phyloP scores from a whole-genome alignment of 306 rosid genomes.

The Alnus rubra region DNA sequence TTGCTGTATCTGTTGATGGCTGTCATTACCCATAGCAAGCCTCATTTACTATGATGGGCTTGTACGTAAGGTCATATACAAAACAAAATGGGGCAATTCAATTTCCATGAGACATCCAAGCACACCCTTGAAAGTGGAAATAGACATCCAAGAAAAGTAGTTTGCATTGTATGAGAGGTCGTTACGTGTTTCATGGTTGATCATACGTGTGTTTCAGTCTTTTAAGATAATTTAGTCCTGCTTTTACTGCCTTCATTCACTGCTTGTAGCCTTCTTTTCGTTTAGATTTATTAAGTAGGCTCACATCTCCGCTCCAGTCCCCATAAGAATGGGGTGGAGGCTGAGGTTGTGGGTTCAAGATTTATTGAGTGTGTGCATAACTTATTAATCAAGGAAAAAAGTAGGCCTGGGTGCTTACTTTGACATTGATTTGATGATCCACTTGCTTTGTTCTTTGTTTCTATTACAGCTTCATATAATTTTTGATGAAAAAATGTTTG shows the following conservation, averaged over 20 bases:
- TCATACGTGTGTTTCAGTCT: not conserved
- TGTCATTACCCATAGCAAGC: not conserved
- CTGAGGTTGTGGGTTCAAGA: conserved; percentile 1
- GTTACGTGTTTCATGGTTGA: not conserved
- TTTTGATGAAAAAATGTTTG: not conserved
- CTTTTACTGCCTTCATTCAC: not conserved
- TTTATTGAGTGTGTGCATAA: not conserved
- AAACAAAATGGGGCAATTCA: not conserved
- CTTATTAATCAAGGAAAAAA: not conserved
- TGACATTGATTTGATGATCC: not conserved
- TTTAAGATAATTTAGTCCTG: not conserved
- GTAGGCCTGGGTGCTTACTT: not conserved
- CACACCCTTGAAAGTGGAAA: not conserved
- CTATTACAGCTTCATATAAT: not conserved
- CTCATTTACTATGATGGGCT: not conserved
- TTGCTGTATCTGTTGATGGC: not conserved
- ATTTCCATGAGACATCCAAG: not conserved
- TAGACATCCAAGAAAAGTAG: not conserved
- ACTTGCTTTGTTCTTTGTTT: not conserved
- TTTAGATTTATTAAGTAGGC: not conserved
- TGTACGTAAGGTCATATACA: not conserved
- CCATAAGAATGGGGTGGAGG: not conserved
- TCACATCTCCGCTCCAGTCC: not conserved
- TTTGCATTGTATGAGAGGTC: not conserved
- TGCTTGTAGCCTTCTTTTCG: not conserved